Evolutionary conservation across 179 eudicot species (phyloP), one percentile per base, ranked within the genome.

Genomic region (Gypsophila paniculata): DNA sequence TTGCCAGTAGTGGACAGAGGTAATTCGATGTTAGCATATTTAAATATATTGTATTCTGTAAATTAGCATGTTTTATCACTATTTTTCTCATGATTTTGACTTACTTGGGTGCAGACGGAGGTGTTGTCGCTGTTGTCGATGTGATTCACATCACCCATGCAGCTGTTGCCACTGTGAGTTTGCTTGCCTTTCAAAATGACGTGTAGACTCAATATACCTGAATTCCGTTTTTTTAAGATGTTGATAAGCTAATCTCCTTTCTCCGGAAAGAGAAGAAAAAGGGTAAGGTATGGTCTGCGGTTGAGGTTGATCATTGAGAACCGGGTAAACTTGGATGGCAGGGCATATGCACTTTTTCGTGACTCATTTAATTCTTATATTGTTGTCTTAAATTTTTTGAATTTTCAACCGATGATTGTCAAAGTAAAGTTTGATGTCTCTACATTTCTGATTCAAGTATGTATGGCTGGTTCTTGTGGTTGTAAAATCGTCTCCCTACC

Each of bases 1-100:
- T 88, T 90, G 78, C 96, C 99, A 49, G 96, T 95, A 74, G 81
- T 95, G 73, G 95, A 95, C 77, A 84, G 82, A 86, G 99, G 99
- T 95, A 77, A 44, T 29, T 29, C 34, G 4, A 29, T 29, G 4
- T 29, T 29, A 29, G 34, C 34, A 29, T 29, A 29, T 29, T 29
- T 6, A 42, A 22, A 23, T 51, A 12, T 18, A 26, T 68, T 54
- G 21, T 2, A 18, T 77, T 69, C 68, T 19, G 6, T 5, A 32
- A 51, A 19, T 17, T 6, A 53, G 48, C 38, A 34, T 17, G 22
- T 23, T 68, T 65, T 72, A 61, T 48, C n/a, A 9, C 39, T 15
- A 10, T 46, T 46, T 58, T 58, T 62, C 52, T 87, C 65, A 82
- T 49, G 29, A 53, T 5, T 49, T 12, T 25, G 42, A 34, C 68